Evolutionary conservation across 2,329 filamentous ascomycete species (phyloP), one percentile per base, ranked within the genome.

Genomic region (Pseudocercospora vitis): DNA sequence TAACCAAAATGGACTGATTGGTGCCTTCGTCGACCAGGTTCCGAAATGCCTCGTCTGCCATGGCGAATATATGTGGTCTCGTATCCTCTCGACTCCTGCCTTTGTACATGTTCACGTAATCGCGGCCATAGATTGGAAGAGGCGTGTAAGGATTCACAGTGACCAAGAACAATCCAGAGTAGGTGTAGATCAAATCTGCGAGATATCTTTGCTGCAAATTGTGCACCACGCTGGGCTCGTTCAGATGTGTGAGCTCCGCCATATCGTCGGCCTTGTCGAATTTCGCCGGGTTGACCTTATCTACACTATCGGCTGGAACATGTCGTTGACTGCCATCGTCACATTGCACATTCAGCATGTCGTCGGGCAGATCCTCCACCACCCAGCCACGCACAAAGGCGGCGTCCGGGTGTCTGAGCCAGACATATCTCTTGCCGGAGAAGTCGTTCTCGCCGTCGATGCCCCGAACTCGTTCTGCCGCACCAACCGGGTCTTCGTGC

Each of bases 211-310:
- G 92, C 63, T 95, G 88, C 53, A 99, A 81, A 69, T 99, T 99
- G 75, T 99, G 91, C 48, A 99, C 91, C 48, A 99, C 94, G 0
- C 94, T 97, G 18, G 92, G 89, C 75, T 99, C 94, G 73, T 99
- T 99, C 60, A 99, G 78, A 73, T 99, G 94, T 4, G 94, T 99
- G 68, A 99, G 81, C 72, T 99, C 94, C 19, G 95, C 94, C 94
- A 99, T 99, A 73, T 99, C 95, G 75, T 95, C 91, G 60, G 92
- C 92, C 74, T 96, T 99, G 81, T 99, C 94, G 75, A 99, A 99
- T 71, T 99, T 99, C 67, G 92, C 92, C 42, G 94, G 94, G 74
- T 99, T 99, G 77, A 99, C 95, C 74, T 96, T 97, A 79, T 99
- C 95, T 63, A 96, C 91, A 65, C 85, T 87, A 65, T 97, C 91